phyloP scores from a whole-genome alignment of 331 rosid genomes.

The Stylosanthes scabra region DNA sequence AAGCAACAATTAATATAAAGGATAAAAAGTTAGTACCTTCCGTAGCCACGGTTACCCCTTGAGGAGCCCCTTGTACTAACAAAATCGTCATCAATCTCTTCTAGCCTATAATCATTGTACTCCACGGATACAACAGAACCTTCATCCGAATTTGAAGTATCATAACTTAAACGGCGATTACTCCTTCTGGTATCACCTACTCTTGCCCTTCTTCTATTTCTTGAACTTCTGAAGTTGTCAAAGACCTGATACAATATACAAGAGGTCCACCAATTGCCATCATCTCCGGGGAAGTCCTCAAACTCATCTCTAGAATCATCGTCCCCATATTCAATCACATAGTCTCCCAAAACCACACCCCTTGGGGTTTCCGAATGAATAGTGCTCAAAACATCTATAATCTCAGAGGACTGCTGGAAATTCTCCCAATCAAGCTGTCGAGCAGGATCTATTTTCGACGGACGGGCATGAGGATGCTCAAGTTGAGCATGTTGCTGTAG shows the following conservation, averaged over 20 bases:
- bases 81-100: conserved; percentile 79
- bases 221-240: conserved; percentile 40
- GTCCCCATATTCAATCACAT: conserved; percentile 93
- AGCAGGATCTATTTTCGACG: conserved; percentile 93
- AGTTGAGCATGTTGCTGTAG: conserved; percentile 78
- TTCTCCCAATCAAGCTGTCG: conserved; percentile 98
- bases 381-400: conserved; percentile 94
- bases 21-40: conserved; percentile 62
- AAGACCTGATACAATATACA: conserved; percentile 90
- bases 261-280: conserved; percentile 97
- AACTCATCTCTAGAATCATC: conserved; percentile 85
- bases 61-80: conserved; percentile 62
- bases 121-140: conserved; percentile 83
- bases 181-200: conserved; percentile 69
- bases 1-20: conserved; percentile 14
- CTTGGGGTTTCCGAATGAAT: conserved; percentile 92
- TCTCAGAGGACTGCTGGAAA: conserved; percentile 97
- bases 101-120: conserved; percentile 67
- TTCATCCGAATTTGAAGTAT: conserved; percentile 82
- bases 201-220: conserved; percentile 89
- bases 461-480: conserved; percentile 91
- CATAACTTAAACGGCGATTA: conserved; percentile 70
- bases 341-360: conserved; percentile 94
- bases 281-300: conserved; percentile 88
- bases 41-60: conserved; percentile 64